Percentiles rank a stretch among this genome's conserved stretches.
Evolutionary conservation across 2,329 filamentous ascomycete genomes (phyloP).

Genomic region (Onygenales sp.): DNA sequence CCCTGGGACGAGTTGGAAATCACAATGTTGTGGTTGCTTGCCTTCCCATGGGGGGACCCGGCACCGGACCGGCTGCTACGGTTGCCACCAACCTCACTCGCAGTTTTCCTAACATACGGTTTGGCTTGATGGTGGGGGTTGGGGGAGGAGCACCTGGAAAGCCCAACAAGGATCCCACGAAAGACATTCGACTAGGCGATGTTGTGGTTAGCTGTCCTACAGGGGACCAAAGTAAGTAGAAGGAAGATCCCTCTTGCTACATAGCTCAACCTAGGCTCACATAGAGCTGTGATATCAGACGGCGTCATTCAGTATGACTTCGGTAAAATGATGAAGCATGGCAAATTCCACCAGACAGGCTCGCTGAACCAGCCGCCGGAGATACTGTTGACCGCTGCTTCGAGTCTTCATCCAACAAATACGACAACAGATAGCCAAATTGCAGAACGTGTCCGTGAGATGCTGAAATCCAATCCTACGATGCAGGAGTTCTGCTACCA

Average conservation of each 20-base stretch:
- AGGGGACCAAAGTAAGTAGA: constrained; percentile 14
- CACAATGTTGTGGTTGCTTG: constrained; percentile 28
- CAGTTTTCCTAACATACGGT: constrained; percentile 12
- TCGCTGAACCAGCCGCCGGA: too few species aligned
- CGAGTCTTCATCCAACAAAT: too few species aligned
- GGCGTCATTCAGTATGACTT: too few species aligned
- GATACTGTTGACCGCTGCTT: too few species aligned
- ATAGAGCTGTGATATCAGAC: neutral
- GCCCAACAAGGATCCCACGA: neutral
- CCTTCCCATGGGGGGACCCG: constrained; percentile 22
- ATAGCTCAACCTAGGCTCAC: constrained; percentile 4
- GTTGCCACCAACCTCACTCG: constrained; percentile 10
- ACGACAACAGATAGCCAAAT: too few species aligned
- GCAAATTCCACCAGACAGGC: too few species aligned
- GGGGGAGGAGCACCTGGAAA: constrained; percentile 23
- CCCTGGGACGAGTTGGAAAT: constrained; percentile 5
- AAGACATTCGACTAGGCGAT: constrained; percentile 6
- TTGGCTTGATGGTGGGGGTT: constrained; percentile 36
- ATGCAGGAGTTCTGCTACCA: too few species aligned
- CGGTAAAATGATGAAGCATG: too few species aligned
- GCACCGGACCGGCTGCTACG: constrained; percentile 15
- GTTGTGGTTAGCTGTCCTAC: constrained; percentile 15
- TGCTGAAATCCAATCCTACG: too few species aligned
- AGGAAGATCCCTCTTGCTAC: constrained; percentile 8
- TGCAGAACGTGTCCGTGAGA: too few species aligned